Conservation (phyloP, 345 rosid species). For the Lepidium sativum region DNA sequence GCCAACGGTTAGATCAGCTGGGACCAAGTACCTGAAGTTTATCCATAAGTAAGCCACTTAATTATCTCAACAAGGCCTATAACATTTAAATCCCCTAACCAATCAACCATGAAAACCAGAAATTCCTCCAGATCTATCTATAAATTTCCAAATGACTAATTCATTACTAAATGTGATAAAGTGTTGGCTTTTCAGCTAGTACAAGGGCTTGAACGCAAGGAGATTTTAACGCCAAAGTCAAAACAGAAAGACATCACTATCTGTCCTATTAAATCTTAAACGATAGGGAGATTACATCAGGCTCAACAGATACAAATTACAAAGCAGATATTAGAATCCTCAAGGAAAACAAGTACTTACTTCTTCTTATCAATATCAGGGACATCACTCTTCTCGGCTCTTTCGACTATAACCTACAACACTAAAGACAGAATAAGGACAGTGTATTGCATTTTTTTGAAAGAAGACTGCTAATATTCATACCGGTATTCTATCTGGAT, state of each 20-base stretch:
- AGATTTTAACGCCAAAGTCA: background rate
- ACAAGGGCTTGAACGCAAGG: background rate
- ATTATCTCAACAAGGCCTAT: background rate
- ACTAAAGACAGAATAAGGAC: too few species aligned
- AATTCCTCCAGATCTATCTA: background rate
- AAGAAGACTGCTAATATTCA: too few species aligned
- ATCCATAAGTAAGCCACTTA: background rate
- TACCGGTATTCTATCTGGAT: constrained; percentile 91
- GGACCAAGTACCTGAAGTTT: constrained; percentile 59
- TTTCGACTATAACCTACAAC: constrained; percentile 85
- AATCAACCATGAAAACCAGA: background rate
- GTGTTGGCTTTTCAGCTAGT: background rate
- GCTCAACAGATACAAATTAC: background rate
- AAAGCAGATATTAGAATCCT: too few species aligned
- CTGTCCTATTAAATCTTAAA: background rate
- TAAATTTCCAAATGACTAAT: background rate
- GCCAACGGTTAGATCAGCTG: constrained; percentile 74
- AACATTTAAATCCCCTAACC: background rate
- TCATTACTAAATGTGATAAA: background rate
- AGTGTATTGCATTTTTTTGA: too few species aligned
- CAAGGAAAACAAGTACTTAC: constrained; percentile 29
- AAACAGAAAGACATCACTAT: background rate
- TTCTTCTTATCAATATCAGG: constrained; percentile 97
- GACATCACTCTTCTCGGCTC: constrained; percentile 75
- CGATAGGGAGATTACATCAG: background rate